Base-by-base conservation (phyloP, 2,329 filamentous ascomycete species). In the Colletotrichum eremochloae region DNA sequence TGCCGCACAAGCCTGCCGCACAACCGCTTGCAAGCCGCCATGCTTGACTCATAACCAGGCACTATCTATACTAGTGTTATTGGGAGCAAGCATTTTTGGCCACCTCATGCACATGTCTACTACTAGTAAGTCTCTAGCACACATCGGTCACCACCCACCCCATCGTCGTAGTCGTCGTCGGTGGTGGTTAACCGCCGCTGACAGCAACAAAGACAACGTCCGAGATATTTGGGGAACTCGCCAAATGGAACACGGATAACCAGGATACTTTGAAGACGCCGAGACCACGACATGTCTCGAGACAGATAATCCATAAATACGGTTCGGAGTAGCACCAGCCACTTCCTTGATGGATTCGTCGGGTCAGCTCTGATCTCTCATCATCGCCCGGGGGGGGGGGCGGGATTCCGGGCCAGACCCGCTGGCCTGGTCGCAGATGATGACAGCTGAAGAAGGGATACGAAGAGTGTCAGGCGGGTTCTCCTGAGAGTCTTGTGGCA, bases 31-130 rank as follows among this genome's bases (percentile, higher is more conserved):
- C 31, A 31, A 40, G 52, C 69, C 53, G 38, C 69, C 31, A 71
- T 67, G 50, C 71, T 73, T 73, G 71, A 73, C 67, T 73, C 71
- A 71, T 67, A 67, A 55, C 58, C 60, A 64, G 46, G 64, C 58
- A 24, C 24, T 24, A 40, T 60, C 38, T 69, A 64, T 9, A 48
- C n/a, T 48, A 48, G n/a, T 48, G 46, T 60, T 64, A 60, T 69
- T 55, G 60, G 69, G 69, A 48, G 67, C 36, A 69, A 52, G 69
- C 69, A 66, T 72, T 58, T 58, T 46, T 69, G 52, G 66, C 65
- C 60, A 72, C 44, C 60, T 64, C 69, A 63, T 72, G 66, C 69
- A 64, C 58, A 64, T 63, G 44, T 29, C 40, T 38, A 24, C 24
- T 24, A 24, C 24, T 24, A 24, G 24, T 24, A 44, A 55, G 48